A percentile compares a stretch with the other conserved stretches of the same genome.
These are phyloP conservation scores for Parastagonospora nodorum DNA, from an alignment of 2,329 filamentous ascomycete genomes.

Conservation along the genomic window DNA sequence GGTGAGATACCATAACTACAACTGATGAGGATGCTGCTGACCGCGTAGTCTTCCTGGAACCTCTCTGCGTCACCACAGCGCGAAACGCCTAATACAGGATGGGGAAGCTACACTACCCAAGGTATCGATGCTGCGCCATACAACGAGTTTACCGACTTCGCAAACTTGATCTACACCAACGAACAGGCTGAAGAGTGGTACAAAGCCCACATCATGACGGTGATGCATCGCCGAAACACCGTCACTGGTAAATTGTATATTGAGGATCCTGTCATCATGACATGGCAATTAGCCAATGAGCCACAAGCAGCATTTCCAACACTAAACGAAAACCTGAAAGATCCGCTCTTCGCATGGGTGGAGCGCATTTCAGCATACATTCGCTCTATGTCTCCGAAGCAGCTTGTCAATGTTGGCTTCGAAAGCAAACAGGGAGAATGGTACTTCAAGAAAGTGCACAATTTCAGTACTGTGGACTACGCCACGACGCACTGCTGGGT, in stretches of 20 bases:
- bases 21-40: not conserved
- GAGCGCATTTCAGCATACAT: slow-evolving; percentile 45
- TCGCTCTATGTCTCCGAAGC: slow-evolving; percentile 41
- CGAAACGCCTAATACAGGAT: slow-evolving; percentile 40
- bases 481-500: slow-evolving; percentile 50
- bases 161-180: slow-evolving; percentile 46
- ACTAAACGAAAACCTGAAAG: slow-evolving; percentile 25
- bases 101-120: slow-evolving; percentile 47
- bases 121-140: slow-evolving; percentile 42
- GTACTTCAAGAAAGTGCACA: slow-evolving; percentile 47
- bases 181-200: slow-evolving; percentile 43
- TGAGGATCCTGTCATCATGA: slow-evolving; percentile 48
- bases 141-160: slow-evolving; percentile 31
- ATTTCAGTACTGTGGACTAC: slow-evolving; percentile 45
- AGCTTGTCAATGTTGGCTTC: slow-evolving; percentile 47
- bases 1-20: not conserved
- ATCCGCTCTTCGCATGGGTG: slow-evolving; percentile 46
- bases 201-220: slow-evolving; percentile 45
- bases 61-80: slow-evolving; percentile 44
- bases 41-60: slow-evolving; percentile 39
- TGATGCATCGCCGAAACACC: slow-evolving; percentile 44
- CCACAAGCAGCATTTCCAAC: slow-evolving; percentile 40
- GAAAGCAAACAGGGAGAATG: slow-evolving; percentile 49
- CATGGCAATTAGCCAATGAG: slow-evolving; percentile 50
- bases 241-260: slow-evolving; percentile 44